A percentile compares a stretch with the other conserved stretches of the same genome.
Conservation (phyloP, 805 yeast genomes). For the Ogataea haglerorum region DNA sequence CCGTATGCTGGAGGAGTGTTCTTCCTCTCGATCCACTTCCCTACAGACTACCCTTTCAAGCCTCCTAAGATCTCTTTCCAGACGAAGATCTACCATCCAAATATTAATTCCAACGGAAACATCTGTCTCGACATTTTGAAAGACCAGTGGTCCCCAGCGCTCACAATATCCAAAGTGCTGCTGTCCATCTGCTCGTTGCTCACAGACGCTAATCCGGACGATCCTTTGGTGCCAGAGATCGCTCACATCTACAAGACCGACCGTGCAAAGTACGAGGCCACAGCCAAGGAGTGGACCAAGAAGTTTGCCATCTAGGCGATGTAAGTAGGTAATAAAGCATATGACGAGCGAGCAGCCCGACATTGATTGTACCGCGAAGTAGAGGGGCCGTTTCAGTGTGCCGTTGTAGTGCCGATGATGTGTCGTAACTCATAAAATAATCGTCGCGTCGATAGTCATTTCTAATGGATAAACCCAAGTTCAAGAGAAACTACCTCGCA, state of each 20-base stretch:
- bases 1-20: constrained; percentile 83
- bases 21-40: constrained; percentile 94
- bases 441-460: constrained; percentile 14
- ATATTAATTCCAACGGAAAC: constrained; percentile 92
- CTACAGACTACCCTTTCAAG: constrained; percentile 98
- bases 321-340: constrained; percentile 13
- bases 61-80: constrained; percentile 94
- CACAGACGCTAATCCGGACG: constrained; percentile 98
- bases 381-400: not conserved
- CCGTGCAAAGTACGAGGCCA: constrained; percentile 89
- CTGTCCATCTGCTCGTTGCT: constrained; percentile 91
- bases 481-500: constrained; percentile 72
- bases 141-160: constrained; percentile 99
- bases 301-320: constrained; percentile 79
- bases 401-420: not conserved
- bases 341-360: constrained; percentile 6
- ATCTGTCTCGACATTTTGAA: constrained; percentile 95
- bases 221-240: constrained; percentile 97
- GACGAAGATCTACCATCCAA: constrained; percentile 96
- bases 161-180: constrained; percentile 92
- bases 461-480: constrained; percentile 26
- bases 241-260: constrained; percentile 96
- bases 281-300: constrained; percentile 98
- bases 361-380: not conserved
- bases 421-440: not conserved